Percentiles rank a stretch among this genome's conserved stretches.
Evolutionary conservation across 805 yeast species (phyloP).

Genomic region (Kodamaea fukazawae): DNA sequence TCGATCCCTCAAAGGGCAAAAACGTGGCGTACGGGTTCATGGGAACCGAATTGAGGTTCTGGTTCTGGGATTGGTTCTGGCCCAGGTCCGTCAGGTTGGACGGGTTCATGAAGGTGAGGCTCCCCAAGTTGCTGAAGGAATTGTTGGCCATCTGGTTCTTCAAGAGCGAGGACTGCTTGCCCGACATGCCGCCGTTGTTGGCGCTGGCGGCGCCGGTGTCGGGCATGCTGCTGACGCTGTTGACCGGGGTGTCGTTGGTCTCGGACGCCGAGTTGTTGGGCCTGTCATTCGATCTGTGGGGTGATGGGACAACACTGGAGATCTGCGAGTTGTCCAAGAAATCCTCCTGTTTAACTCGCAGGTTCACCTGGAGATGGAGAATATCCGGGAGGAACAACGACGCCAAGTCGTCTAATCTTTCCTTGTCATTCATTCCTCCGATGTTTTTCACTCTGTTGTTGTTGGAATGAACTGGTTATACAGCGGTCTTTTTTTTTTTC

Average conservation of each 20-base stretch:
- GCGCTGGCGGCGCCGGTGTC: conserved; percentile 16
- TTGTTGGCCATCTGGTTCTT: conserved; percentile 4
- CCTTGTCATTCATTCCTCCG: conserved; percentile 15
- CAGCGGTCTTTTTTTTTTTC: no score
- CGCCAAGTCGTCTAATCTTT: conserved; percentile 38
- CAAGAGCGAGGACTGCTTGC: conserved; percentile 2
- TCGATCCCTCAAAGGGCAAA: conserved; percentile 6
- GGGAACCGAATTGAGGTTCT: background rate
- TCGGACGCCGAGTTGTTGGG: conserved; percentile 5
- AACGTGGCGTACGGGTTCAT: conserved; percentile 9
- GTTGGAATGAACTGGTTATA: no score
- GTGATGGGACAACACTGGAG: background rate
- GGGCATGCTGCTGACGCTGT: conserved; percentile 20
- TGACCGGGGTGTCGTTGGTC: conserved; percentile 13
- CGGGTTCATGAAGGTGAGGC: background rate
- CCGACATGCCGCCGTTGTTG: background rate
- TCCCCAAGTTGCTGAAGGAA: conserved; percentile 3
- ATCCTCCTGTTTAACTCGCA: conserved; percentile 15
- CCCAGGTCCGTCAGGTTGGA: background rate
- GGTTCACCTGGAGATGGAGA: conserved; percentile 21
- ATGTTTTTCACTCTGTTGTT: background rate
- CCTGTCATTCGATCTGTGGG: no score
- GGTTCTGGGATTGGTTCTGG: background rate
- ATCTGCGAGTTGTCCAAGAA: conserved; percentile 3
- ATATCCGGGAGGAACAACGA: conserved; percentile 42